Evolutionary conservation across 2,329 filamentous ascomycete genomes (phyloP).

Genomic region (Sporothrix pallida): DNA sequence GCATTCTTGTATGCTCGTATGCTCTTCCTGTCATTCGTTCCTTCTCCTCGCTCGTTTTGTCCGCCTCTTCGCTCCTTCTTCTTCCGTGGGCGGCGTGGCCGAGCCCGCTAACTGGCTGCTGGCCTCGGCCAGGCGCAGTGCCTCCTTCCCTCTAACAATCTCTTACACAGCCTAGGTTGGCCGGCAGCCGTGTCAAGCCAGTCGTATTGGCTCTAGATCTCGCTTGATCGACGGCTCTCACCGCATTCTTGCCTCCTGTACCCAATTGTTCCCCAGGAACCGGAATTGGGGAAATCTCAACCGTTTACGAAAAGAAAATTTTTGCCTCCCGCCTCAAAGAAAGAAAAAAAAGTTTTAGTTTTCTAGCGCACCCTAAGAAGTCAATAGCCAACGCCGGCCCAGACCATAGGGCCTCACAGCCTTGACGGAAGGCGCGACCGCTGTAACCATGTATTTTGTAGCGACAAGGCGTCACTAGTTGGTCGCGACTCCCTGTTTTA

Average conservation of each 20-base stretch:
- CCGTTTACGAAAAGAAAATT: background rate
- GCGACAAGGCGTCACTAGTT: conserved; percentile 10
- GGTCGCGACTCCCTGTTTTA: conserved; percentile 28
- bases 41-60: background rate
- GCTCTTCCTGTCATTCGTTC: background rate
- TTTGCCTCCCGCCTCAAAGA: conserved; percentile 30
- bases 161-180: background rate
- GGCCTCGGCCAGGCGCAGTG: conserved; percentile 2
- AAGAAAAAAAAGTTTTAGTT: conserved; percentile 14
- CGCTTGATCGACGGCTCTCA: conserved; percentile 23
- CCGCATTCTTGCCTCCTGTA: conserved; percentile 1
- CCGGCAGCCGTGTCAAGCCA: background rate
- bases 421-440: conserved; percentile 22
- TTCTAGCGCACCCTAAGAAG: conserved; percentile 21
- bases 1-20: background rate
- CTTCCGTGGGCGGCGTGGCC: conserved; percentile 25
- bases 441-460: background rate
- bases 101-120: conserved; percentile 7
- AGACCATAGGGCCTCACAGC: background rate
- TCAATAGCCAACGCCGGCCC: background rate
- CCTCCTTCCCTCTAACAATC: background rate
- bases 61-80: conserved; percentile 27
- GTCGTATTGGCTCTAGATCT: conserved; percentile 18
- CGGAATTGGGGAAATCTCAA: conserved; percentile 8
- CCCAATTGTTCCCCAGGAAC: conserved; percentile 12